phyloP scores from a whole-genome alignment of 768 basidiomycete species.

The Hericium alpestre region DNA sequence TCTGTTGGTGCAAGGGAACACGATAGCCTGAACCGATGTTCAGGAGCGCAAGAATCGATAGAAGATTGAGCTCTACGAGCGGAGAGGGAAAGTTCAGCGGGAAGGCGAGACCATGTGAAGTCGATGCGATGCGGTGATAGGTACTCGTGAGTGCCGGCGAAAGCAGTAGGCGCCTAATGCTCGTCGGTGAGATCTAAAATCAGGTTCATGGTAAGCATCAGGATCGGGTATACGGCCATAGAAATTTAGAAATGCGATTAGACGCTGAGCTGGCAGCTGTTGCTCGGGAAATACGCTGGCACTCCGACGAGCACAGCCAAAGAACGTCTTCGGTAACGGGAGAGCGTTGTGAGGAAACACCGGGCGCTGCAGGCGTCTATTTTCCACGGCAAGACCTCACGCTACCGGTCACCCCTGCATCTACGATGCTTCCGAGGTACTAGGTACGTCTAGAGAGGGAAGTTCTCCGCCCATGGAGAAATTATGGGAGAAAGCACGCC shows the following conservation, averaged over 20 bases:
- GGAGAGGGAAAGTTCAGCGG: conserved; percentile 72
- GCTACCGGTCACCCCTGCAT: too few relatives aligned
- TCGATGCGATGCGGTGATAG: conserved; percentile 47
- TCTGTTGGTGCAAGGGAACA: conserved; percentile 55
- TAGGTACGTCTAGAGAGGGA: neutral
- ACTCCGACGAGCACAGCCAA: neutral
- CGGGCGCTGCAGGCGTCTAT: neutral
- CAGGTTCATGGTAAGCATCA: neutral
- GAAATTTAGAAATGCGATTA: neutral
- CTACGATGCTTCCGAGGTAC: too few relatives aligned
- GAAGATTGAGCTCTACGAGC: conserved; percentile 68
- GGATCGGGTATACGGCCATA: neutral
- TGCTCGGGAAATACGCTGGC: neutral
- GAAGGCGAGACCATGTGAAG: conserved; percentile 57
- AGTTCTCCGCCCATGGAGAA: neutral
- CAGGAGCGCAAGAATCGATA: conserved; percentile 67
- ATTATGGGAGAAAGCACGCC: neutral
- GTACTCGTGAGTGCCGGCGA: conserved; percentile 56
- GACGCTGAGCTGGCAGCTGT: neutral
- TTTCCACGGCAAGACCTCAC: too few relatives aligned
- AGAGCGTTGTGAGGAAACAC: neutral
- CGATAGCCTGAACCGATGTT: conserved; percentile 83
- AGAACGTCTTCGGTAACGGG: neutral
- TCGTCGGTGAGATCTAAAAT: conserved; percentile 42
- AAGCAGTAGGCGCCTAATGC: conserved; percentile 50